These are phyloP conservation scores for Dioscorea dumetorum DNA, from an alignment of 106 monocot species.

Conservation along the genomic window DNA sequence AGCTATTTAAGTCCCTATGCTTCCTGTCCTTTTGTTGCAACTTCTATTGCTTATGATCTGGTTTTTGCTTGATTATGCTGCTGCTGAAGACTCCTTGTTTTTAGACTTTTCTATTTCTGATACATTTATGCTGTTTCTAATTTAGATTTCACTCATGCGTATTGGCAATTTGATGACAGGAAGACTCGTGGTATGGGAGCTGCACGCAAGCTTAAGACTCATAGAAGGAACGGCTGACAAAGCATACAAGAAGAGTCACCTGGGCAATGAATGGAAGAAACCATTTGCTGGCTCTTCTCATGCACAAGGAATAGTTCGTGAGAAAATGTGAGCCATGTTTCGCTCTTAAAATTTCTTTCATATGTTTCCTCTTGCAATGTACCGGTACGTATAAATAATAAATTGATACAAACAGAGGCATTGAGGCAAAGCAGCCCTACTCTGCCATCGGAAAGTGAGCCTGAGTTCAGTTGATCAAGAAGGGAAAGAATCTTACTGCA, in stretches of 20 bases:
- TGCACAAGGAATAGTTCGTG: conserved; percentile 56
- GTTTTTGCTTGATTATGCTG: too few relatives aligned
- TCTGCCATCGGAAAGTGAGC: conserved; percentile 65
- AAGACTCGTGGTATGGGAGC: conserved; percentile 96
- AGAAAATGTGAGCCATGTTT: conserved; percentile 33
- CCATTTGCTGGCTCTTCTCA: conserved; percentile 65
- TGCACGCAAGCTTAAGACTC: conserved; percentile 68
- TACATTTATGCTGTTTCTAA: too few relatives aligned
- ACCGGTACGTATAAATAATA: too few relatives aligned
- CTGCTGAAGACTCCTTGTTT: too few relatives aligned
- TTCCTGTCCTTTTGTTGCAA: too few relatives aligned
- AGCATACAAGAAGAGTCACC: conserved; percentile 62
- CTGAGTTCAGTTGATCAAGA: conserved; percentile 53
- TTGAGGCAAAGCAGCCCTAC: conserved; percentile 61
- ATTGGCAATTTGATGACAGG: conserved; percentile 17
- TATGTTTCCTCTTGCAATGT: not conserved
- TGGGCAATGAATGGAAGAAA: conserved; percentile 68
- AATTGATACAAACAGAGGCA: conserved; percentile 19
- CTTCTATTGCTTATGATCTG: too few relatives aligned
- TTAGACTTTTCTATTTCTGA: too few relatives aligned
- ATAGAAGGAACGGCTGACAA: conserved; percentile 61
- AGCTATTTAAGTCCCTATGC: too few relatives aligned
- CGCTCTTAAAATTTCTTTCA: not conserved
- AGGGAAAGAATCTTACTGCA: conserved; percentile 58
- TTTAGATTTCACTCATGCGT: too few relatives aligned